These are phyloP conservation scores for Abelmoschus esculentus DNA, from an alignment of 345 rosid genomes.

Conservation along the genomic window DNA sequence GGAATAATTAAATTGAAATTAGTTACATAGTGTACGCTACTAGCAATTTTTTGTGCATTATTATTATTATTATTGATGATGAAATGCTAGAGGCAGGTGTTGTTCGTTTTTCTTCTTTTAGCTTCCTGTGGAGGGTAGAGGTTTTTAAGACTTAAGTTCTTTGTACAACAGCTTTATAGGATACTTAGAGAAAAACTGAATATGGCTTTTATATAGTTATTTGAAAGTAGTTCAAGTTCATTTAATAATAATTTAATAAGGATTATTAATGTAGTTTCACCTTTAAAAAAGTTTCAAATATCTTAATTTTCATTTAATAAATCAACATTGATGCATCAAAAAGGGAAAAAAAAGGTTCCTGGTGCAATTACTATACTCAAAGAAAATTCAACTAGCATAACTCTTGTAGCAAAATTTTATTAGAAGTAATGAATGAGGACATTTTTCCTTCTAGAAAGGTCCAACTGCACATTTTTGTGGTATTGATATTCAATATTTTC, in stretches of 20 bases:
- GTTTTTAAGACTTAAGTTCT: too few species aligned
- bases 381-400: background rate
- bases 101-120: too few species aligned
- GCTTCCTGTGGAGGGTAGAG: too few species aligned
- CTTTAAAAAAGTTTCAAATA: background rate
- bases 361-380: background rate
- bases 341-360: background rate
- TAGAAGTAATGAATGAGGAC: background rate
- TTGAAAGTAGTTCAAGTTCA: too few species aligned
- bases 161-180: background rate
- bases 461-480: background rate
- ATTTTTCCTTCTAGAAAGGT: background rate
- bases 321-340: background rate
- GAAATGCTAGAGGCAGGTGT: too few species aligned
- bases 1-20: too few species aligned
- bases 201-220: too few species aligned
- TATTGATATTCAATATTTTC: background rate
- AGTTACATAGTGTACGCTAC: too few species aligned
- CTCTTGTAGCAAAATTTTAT: background rate
- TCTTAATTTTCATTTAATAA: background rate
- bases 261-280: background rate
- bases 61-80: too few species aligned
- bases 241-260: background rate
- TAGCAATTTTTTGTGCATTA: too few species aligned
- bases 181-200: too few species aligned